Base-by-base conservation (phyloP, 768 basidiomycete species). In the Hemileccinum rubropunctum region DNA sequence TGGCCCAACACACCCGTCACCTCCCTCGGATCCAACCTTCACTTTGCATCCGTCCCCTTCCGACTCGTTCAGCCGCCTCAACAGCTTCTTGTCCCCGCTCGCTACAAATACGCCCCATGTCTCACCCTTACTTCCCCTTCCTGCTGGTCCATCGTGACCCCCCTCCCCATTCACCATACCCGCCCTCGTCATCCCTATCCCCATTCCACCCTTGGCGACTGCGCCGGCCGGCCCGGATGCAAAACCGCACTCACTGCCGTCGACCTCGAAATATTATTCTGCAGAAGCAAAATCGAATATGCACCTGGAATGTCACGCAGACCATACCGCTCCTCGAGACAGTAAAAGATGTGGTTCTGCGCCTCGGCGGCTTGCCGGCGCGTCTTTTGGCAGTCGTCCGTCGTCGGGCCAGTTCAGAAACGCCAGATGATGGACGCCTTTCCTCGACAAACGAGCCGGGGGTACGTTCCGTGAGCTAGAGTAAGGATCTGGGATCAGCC, bases 291-390 rank as follows among this genome's bases (percentile, higher is more conserved):
- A 79, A 92, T 92, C 43, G 79, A 80, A 66, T 84, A 89, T 47
- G 78, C 72, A 2, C 88, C 88, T 0, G 90, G 90, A 43, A 92
- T 87, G 61, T 91, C 91, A 20, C 90, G 83, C 9, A 93, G 71
- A 1, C 87, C 86, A 61, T 88, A 91, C 0, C 86, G 82, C 63
- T 91, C 89, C 36, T 89, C 89, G 30, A 91, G 81, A 58, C 85
- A 87, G 65, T 91, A 90, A 61, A 90, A 92, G 54, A 92, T 89
- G 59, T 93, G 91, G 68, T 94, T 94, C 68, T 93, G 91, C 18
- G 91, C 91, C 63, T 92, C 91, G 0, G 89, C 88, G 1, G 91
- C 91, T 63, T 93, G 91, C 18, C 91, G 73, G 28, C 86, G 78
- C 0, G 90, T 91, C 91, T 91, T 93, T 48, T 80, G 81, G n/a